Conservation (phyloP, 1,139 yeast species). For the Pichia cactophila region DNA sequence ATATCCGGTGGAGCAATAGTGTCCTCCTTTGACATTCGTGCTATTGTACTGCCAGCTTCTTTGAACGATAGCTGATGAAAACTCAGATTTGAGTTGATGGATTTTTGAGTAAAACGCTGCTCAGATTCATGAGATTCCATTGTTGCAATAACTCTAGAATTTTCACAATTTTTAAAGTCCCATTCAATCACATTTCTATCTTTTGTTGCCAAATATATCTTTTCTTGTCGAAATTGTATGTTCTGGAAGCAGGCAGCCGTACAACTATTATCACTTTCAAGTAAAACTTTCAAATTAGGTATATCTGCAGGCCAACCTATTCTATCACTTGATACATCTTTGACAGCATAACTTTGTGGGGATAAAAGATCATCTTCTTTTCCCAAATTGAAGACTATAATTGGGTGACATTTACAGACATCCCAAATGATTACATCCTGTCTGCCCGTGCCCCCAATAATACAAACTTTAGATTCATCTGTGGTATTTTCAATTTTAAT, state of each 20-base stretch:
- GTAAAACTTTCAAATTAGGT: slow-evolving; percentile 16
- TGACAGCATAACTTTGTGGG: slow-evolving; percentile 32
- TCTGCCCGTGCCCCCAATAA: slow-evolving; percentile 60
- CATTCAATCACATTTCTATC: slow-evolving; percentile 39
- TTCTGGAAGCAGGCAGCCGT: slow-evolving; percentile 24
- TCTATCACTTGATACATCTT: slow-evolving; percentile 27
- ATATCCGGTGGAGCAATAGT: slow-evolving; percentile 28
- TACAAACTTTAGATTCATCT: slow-evolving; percentile 36
- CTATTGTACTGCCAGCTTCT: no score
- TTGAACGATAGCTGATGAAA: neutral
- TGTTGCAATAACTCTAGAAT: slow-evolving; percentile 34
- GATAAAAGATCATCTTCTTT: slow-evolving; percentile 25
- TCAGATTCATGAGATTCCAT: slow-evolving; percentile 22
- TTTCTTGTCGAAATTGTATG: slow-evolving; percentile 19
- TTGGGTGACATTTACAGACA: slow-evolving; percentile 55
- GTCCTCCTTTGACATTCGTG: neutral
- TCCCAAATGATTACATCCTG: slow-evolving; percentile 73
- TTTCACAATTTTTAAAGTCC: slow-evolving; percentile 36
- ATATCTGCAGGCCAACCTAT: slow-evolving; percentile 19
- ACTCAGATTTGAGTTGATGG: slow-evolving; percentile 29
- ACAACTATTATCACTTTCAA: slow-evolving; percentile 22
- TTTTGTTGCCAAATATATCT: slow-evolving; percentile 31
- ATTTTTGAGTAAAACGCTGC: slow-evolving; percentile 2
- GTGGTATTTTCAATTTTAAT: slow-evolving; percentile 31
- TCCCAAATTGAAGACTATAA: slow-evolving; percentile 42